A percentile compares a stretch with the other conserved stretches of the same genome.
These are phyloP conservation scores for Kockiozyma suomiensis DNA, from an alignment of 805 yeast species.

Conservation along the genomic window DNA sequence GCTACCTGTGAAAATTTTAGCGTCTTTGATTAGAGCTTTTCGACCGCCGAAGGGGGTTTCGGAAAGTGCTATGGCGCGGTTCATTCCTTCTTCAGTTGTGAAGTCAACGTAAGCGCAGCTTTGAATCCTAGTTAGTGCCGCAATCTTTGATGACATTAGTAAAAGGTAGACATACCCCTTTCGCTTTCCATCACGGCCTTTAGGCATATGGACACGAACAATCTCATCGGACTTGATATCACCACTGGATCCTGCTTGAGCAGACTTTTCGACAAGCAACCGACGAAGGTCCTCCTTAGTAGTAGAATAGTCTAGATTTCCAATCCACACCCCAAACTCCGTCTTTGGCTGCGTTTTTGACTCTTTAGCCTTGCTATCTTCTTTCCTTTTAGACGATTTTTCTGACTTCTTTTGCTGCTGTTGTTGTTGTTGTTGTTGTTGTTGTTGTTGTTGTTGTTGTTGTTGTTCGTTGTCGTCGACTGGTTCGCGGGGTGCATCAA, in stretches of 20 bases:
- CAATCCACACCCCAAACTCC: slow-evolving; percentile 87
- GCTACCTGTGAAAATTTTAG: slow-evolving; percentile 68
- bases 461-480: slow-evolving; percentile 47
- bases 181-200: slow-evolving; percentile 58
- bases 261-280: slow-evolving; percentile 64
- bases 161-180: slow-evolving; percentile 42
- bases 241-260: background rate
- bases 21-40: slow-evolving; percentile 79
- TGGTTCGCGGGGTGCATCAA: slow-evolving; percentile 41
- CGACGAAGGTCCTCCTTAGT: slow-evolving; percentile 69
- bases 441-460: no score
- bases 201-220: slow-evolving; percentile 79
- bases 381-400: slow-evolving; percentile 19
- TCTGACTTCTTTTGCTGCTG: slow-evolving; percentile 36
- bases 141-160: background rate
- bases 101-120: slow-evolving; percentile 95
- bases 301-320: slow-evolving; percentile 86
- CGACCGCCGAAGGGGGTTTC: slow-evolving; percentile 81
- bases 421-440: no score
- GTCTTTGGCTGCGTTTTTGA: slow-evolving; percentile 41
- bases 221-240: slow-evolving; percentile 61
- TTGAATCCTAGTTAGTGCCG: slow-evolving; percentile 46
- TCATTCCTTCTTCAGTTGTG: slow-evolving; percentile 58
- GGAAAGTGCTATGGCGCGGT: slow-evolving; percentile 63
- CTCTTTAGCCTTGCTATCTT: background rate